Evolutionary conservation across 2,329 filamentous ascomycete species (phyloP).

Genomic region (Fusarium buharicum): DNA sequence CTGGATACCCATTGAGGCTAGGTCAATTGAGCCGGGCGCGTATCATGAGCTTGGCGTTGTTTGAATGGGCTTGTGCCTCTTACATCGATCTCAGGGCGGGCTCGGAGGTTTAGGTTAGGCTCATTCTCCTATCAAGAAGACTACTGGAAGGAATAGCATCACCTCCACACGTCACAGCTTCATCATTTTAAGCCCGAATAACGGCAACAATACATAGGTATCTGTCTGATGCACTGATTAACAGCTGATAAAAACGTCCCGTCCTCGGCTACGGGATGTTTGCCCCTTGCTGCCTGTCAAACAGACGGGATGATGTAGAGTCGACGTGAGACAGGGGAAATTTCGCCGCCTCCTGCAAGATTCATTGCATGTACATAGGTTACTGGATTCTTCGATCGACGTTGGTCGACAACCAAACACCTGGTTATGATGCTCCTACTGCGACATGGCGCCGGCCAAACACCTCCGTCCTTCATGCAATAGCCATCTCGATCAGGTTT

Average conservation of each 20-base stretch:
- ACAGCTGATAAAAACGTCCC: slow-evolving; percentile 6
- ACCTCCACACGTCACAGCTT: slow-evolving; percentile 29
- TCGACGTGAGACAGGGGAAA: slow-evolving; percentile 33
- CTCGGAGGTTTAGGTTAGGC: no score
- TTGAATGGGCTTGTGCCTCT: slow-evolving; percentile 22
- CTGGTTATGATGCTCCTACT: not conserved
- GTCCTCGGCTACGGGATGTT: slow-evolving; percentile 8
- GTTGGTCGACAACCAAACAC: not conserved
- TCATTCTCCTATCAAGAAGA: no score
- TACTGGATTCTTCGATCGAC: no score
- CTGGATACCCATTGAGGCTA: not conserved
- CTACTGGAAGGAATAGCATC: not conserved
- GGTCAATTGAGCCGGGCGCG: slow-evolving; percentile 6
- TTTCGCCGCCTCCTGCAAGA: slow-evolving; percentile 6
- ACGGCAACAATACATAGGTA: not conserved
- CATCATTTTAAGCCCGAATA: slow-evolving; percentile 21
- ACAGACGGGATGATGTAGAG: slow-evolving; percentile 32
- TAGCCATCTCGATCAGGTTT: slow-evolving; percentile 32
- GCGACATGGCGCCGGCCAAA: slow-evolving; percentile 8
- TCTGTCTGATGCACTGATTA: not conserved
- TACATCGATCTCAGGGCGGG: not conserved
- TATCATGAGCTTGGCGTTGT: slow-evolving; percentile 21
- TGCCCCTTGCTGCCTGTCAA: slow-evolving; percentile 38
- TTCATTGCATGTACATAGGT: no score
- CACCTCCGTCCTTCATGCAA: slow-evolving; percentile 20